Percentiles rank a stretch among this genome's conserved stretches.
Conservation (phyloP, 345 rosid species). For the Garcia nutans region DNA sequence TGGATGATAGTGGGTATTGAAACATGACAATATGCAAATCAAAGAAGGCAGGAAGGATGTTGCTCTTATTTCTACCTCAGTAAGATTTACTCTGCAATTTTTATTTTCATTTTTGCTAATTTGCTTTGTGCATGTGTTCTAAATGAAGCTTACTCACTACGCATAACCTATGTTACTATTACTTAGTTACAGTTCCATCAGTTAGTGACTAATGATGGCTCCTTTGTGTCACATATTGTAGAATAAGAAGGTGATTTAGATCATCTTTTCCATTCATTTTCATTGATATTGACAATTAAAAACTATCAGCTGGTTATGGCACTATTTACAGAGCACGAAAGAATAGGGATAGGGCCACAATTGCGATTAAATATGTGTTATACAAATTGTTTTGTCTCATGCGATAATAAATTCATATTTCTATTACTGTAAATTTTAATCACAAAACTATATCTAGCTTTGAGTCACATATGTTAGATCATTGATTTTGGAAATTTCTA, state of each 20-base stretch:
- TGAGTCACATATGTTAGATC: neutral
- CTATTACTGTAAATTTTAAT: neutral
- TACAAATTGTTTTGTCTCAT: neutral
- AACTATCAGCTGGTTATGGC: constrained; percentile 86
- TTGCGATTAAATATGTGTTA: constrained; percentile 86
- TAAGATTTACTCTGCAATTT: constrained; percentile 27
- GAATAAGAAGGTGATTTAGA: constrained; percentile 96
- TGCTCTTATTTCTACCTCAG: constrained; percentile 29
- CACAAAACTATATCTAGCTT: neutral
- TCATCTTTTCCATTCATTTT: constrained; percentile 18
- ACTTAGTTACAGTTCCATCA: neutral
- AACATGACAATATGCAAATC: constrained; percentile 20
- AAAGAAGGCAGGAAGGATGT: constrained; percentile 44
- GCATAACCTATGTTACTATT: constrained; percentile 1
- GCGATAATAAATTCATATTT: neutral
- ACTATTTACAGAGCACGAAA: constrained; percentile 73
- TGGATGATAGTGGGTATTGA: constrained; percentile 2
- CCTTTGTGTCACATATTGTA: constrained; percentile 44
- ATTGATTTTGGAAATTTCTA: neutral
- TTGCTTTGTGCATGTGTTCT: neutral
- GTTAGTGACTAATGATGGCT: constrained; percentile 4
- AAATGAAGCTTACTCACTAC: neutral
- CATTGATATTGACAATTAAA: constrained; percentile 17
- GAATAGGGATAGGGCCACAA: constrained; percentile 61
- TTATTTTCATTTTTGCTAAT: neutral